phyloP scores from a whole-genome alignment of 371 early-diverging fungal species.

The Actinomortierella ambigua region DNA sequence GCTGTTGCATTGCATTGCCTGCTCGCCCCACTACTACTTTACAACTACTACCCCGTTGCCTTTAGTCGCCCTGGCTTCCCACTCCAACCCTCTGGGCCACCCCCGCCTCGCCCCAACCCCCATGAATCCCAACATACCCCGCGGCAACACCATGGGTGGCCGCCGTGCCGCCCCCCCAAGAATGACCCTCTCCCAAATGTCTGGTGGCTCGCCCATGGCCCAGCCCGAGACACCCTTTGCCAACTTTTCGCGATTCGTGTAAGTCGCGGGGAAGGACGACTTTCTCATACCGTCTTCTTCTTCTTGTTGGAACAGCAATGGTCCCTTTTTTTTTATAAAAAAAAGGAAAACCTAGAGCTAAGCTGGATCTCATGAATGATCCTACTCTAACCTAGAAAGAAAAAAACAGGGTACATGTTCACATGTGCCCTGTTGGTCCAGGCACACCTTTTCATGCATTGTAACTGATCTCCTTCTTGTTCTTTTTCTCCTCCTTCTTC shows the following conservation, averaged over 20 bases:
- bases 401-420: no score
- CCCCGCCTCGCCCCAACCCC: neutral
- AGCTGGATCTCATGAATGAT: no score
- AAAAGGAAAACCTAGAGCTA: no score
- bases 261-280: no score
- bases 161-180: slow-evolving; percentile 33
- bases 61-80: neutral
- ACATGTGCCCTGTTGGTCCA: neutral
- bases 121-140: slow-evolving; percentile 23
- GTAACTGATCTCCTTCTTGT: slow-evolving; percentile 1
- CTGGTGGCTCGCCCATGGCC: slow-evolving; percentile 17
- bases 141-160: slow-evolving; percentile 22
- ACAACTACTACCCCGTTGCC: neutral
- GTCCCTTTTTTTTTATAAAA: slow-evolving; percentile 4
- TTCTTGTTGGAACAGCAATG: neutral
- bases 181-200: slow-evolving; percentile 34
- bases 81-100: neutral
- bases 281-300: slow-evolving; percentile 4
- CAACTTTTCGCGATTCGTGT: slow-evolving; percentile 77
- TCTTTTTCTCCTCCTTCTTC: neutral
- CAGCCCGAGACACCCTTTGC: slow-evolving; percentile 63
- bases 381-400: no score
- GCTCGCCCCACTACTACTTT: neutral
- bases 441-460: neutral
- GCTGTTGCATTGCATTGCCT: neutral